Base-by-base conservation (phyloP, 1,284 basidiomycete genomes). In the Malassezia cuniculi region DNA sequence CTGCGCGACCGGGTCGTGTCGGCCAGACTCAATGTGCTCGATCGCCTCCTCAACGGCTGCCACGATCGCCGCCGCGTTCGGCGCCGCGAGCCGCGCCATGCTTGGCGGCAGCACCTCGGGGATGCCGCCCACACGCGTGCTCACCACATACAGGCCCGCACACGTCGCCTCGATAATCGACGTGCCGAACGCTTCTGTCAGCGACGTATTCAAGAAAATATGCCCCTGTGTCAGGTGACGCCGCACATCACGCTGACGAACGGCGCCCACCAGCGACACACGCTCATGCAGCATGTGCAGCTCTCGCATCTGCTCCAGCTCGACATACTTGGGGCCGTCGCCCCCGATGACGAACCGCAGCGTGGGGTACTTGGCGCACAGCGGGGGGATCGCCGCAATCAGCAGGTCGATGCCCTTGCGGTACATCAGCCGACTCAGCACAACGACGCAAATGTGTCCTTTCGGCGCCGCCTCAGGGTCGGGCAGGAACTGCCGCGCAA, bases 131-230 rank as follows among this genome's bases (percentile, higher is more conserved):
- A 99, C 90, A 22, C 79, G 76, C 0, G 90, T 97, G 12, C 81
- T 81, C 24, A 97, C 93, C 26, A 95, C 82, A 59, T 93, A 90
- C 7, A 97, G 73, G 0, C 93, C 93, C 0, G 85, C 78, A 52
- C 82, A 89, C 0, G 93, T 93, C 0, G 93, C 93, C 72, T 99
- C 93, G 33, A 97, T 75, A 52, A 93, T 86, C 6, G 82, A 82
- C 50, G 90, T 97, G 0, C 93, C 90, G 57, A 99, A 99, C 0
- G 93, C 78, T 68, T 99, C 90, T 0, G 90, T 99, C 15, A 99
- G 74, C 0, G 85, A 89, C 0, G 90, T 90, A 65, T 90, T 93
- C 70, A 97, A 75, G 69, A 85, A 95, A 49, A 99, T 89, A 7
- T 85, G 75, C 0, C 89, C 87, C 33, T 78, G 76, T 6, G 74